Conservation (phyloP, 768 basidiomycete species). For the Kwoniella sp. region DNA sequence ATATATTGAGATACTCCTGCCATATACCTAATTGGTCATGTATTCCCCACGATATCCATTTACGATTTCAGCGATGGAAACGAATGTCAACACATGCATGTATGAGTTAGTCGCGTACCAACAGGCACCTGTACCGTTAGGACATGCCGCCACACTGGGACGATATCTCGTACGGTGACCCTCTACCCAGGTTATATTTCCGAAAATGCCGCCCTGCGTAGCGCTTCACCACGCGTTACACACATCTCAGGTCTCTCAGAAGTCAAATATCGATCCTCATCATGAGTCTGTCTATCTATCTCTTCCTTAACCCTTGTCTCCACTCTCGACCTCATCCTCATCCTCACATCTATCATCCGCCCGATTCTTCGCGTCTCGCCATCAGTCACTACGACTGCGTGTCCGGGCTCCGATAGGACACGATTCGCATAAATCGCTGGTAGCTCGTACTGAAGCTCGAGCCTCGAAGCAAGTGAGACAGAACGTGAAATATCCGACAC, state of each 20-base stretch:
- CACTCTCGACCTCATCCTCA: background rate
- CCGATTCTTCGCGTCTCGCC: background rate
- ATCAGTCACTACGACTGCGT: too few species aligned
- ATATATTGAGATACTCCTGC: background rate
- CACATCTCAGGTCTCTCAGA: background rate
- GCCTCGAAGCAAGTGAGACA: too few species aligned
- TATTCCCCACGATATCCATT: too few species aligned
- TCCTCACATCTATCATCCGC: background rate
- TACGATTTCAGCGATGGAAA: too few species aligned
- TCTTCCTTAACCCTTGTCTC: background rate
- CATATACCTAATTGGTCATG: too few species aligned
- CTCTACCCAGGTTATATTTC: background rate
- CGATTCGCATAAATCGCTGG: too few species aligned
- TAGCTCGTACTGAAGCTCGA: too few species aligned
- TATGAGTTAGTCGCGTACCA: too few species aligned
- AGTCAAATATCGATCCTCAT: background rate
- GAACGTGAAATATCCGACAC: too few species aligned
- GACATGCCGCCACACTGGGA: slow-evolving; percentile 7
- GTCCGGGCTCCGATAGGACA: too few species aligned
- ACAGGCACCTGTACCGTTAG: too few species aligned
- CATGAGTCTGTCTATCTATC: background rate
- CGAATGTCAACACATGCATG: too few species aligned
- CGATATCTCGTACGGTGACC: background rate
- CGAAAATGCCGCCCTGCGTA: slow-evolving; percentile 14
- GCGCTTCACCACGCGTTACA: slow-evolving; percentile 17